Evolutionary conservation across 805 yeast species (phyloP), one percentile per base, ranked within the genome.

Genomic region (Yamadazyma sp.): DNA sequence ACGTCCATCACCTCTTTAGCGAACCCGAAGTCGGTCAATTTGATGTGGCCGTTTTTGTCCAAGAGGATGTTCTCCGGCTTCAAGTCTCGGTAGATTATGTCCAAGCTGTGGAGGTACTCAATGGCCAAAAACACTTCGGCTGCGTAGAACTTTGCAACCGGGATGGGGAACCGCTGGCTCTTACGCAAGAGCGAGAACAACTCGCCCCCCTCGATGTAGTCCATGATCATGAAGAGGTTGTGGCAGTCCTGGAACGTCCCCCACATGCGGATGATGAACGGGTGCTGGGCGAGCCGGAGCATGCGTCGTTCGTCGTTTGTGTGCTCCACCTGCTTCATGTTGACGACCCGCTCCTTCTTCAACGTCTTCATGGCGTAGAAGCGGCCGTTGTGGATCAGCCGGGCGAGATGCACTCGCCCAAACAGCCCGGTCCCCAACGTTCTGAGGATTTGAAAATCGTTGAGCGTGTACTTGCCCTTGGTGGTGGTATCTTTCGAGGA

Each of bases 201-300:
- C 55, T 77, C 82, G 17, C 82, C 82, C 16, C 82, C 82, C 55
- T 77, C 82, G 49, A 77, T 76, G 56, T 76, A 77, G 52, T 77
- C 82, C 82, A 77, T 77, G 24, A 77, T 74, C 82, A 77, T 76
- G 45, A 77, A 77, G 40, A 77, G 57, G 47, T 75, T 75, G 47
- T 67, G 68, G 25, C 76, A 63, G 49, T 77, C 82, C 53, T 77
- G 82, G 50, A 72, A 77, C 5, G 82, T 77, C n/a, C 82, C 82
- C 82, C 82, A 77, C 81, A 77, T 76, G 40, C 82, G 54, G 44
- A 75, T 77, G 46, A 77, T 62, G 45, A 77, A 77, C 5, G 82
- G 82, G 49, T 77, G 82, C 46, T 77, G 78, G 9, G 77, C 77
- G 38, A 75, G 60, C 44, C 71, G 74, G 26, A 77, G 59, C 77